phyloP scores from a whole-genome alignment of 2,329 filamentous ascomycete genomes.

The Phaeosphaeria sp. region DNA sequence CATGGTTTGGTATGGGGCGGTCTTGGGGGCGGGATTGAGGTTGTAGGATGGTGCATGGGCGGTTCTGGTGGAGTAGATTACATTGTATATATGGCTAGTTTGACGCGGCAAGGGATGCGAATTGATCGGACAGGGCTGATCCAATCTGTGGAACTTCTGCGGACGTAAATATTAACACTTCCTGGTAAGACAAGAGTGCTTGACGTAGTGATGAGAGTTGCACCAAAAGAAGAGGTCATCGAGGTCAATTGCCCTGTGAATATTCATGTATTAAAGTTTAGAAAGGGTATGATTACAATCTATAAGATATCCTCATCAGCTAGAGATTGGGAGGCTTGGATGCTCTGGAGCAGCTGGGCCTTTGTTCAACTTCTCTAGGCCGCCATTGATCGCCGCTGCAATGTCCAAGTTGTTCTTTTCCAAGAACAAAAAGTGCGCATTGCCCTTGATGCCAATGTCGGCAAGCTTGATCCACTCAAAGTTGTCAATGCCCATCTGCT shows the following conservation, averaged over 20 bases:
- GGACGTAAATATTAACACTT: too few species aligned
- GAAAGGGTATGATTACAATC: background rate
- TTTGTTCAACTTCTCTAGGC: slow-evolving; percentile 7
- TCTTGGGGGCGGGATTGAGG: slow-evolving; percentile 59
- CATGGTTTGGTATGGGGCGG: slow-evolving; percentile 78
- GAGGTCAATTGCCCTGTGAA: background rate
- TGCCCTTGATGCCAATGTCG: slow-evolving; percentile 56
- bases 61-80: too few species aligned
- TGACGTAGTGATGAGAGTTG: too few species aligned
- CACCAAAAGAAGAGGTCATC: too few species aligned
- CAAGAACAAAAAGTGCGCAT: slow-evolving; percentile 63
- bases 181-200: too few species aligned
- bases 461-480: slow-evolving; percentile 56
- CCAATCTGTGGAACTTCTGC: too few species aligned
- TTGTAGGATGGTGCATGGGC: slow-evolving; percentile 5
- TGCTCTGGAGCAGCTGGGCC: background rate
- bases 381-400: slow-evolving; percentile 31
- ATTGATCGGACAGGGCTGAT: too few species aligned
- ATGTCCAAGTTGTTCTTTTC: slow-evolving; percentile 60
- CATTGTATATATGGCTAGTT: background rate
- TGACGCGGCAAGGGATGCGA: too few species aligned
- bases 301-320: background rate
- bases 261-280: background rate
- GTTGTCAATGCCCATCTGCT: slow-evolving; percentile 51
- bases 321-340: background rate